Conservation (phyloP, 2,329 filamentous ascomycete genomes). For the Tolypocladium endophyticum region DNA sequence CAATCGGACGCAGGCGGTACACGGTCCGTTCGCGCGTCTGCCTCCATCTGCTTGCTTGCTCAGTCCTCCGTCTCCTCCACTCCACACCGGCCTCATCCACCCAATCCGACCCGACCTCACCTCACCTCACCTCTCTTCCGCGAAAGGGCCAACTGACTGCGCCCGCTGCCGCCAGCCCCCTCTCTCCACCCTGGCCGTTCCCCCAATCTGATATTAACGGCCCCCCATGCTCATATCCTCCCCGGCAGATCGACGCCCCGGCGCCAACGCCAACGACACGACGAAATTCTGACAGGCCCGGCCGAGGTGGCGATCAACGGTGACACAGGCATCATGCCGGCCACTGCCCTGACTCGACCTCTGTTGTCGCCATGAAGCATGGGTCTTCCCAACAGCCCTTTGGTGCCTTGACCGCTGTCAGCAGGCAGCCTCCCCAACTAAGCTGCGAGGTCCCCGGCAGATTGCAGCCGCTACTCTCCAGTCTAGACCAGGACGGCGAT, state of each 20-base stretch:
- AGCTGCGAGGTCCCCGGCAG: neutral
- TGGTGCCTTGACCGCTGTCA: neutral
- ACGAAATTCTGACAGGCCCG: neutral
- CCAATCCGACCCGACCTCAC: neutral
- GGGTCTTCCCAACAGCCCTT: neutral
- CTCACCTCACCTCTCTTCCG: neutral
- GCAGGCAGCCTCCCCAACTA: neutral
- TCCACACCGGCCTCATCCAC: neutral
- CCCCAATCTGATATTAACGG: neutral
- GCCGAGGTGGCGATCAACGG: neutral
- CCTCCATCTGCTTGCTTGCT: neutral
- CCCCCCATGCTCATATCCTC: neutral
- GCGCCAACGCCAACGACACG: neutral
- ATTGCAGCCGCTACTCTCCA: neutral
- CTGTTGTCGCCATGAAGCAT: neutral
- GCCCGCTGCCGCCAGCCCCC: neutral
- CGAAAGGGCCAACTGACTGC: neutral
- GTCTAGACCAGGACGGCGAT: neutral
- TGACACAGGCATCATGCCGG: neutral
- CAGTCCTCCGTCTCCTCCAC: neutral
- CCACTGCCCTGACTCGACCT: neutral
- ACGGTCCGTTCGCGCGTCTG: neutral
- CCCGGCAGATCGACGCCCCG: neutral
- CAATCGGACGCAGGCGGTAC: neutral
- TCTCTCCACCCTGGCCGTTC: neutral